A percentile compares a stretch with the other conserved stretches of the same genome.
These are phyloP conservation scores for Solanum bulbocastanum DNA, from an alignment of 257 asterid genomes.

Conservation along the genomic window DNA sequence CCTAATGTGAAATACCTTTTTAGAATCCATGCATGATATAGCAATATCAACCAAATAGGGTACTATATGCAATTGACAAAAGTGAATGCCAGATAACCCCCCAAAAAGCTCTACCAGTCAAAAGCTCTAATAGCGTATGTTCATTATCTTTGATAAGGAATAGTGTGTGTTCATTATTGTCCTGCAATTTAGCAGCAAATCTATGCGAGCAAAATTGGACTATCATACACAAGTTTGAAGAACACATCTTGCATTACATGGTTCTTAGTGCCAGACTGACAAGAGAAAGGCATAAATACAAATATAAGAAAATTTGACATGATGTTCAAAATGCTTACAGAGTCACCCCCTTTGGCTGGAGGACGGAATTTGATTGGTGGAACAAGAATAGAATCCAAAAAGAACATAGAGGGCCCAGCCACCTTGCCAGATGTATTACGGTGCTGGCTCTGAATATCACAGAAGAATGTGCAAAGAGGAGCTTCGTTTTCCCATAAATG, in stretches of 20 bases:
- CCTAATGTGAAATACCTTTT: not conserved
- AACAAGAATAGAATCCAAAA: slow-evolving; percentile 61
- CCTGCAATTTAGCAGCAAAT: not conserved
- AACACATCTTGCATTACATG: not conserved
- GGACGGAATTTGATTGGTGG: slow-evolving; percentile 91
- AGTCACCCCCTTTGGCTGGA: slow-evolving; percentile 71
- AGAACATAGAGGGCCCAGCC: slow-evolving; percentile 59
- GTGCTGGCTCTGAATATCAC: slow-evolving; percentile 58
- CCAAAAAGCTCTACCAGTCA: not conserved
- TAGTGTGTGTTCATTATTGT: not conserved
- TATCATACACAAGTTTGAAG: not conserved
- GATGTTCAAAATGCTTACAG: slow-evolving; percentile 48
- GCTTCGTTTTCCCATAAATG: slow-evolving; percentile 87
- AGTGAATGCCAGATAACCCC: not conserved
- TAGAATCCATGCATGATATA: not conserved
- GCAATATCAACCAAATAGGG: not conserved
- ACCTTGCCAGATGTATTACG: slow-evolving; percentile 17
- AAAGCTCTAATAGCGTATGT: not conserved
- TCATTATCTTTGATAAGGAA: not conserved
- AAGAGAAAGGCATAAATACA: not conserved
- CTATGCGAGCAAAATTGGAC: not conserved
- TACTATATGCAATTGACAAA: not conserved
- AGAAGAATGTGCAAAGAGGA: slow-evolving; percentile 55
- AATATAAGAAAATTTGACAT: not conserved
- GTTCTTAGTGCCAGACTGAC: not conserved